Percentiles rank a stretch among this genome's conserved stretches.
These are phyloP conservation scores for Teratosphaeriaceae sp. DNA, from an alignment of 2,329 filamentous ascomycete genomes.

Conservation along the genomic window DNA sequence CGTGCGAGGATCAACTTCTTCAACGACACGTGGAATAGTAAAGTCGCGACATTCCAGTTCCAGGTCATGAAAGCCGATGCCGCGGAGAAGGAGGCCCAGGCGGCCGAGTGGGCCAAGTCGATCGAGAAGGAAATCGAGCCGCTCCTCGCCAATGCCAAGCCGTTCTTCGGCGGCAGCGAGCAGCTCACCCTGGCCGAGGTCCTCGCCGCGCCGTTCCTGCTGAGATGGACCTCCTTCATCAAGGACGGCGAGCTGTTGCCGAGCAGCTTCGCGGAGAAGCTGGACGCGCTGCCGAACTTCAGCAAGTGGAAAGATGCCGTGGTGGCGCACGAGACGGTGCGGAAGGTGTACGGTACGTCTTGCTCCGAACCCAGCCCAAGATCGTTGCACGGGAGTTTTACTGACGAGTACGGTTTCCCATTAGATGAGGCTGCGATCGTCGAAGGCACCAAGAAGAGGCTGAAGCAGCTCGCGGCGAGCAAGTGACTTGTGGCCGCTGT, in stretches of 20 bases:
- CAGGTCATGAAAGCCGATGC: conserved; percentile 40
- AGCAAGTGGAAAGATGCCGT: conserved; percentile 26
- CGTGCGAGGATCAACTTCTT: conserved; percentile 67
- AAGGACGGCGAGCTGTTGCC: conserved; percentile 52
- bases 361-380: too few relatives aligned
- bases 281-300: conserved; percentile 53
- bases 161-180: conserved; percentile 40
- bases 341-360: conserved; percentile 58
- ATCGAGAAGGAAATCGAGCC: conserved; percentile 69
- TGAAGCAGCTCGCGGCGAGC: too few relatives aligned
- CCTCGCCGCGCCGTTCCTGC: conserved; percentile 56
- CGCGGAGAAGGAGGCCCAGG: conserved; percentile 45
- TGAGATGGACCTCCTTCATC: conserved; percentile 52
- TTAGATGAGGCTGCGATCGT: too few relatives aligned
- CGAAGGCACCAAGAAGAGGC: too few relatives aligned
- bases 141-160: conserved; percentile 45
- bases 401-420: too few relatives aligned
- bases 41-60: conserved; percentile 47
- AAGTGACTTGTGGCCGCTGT: too few relatives aligned
- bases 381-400: too few relatives aligned
- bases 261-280: conserved; percentile 37
- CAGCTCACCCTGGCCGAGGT: conserved; percentile 68
- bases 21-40: conserved; percentile 60
- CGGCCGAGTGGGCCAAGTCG: conserved; percentile 46
- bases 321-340: conserved; percentile 51